These are phyloP conservation scores for Knoxia roxburghii DNA, from an alignment of 257 asterid genomes.

Conservation along the genomic window DNA sequence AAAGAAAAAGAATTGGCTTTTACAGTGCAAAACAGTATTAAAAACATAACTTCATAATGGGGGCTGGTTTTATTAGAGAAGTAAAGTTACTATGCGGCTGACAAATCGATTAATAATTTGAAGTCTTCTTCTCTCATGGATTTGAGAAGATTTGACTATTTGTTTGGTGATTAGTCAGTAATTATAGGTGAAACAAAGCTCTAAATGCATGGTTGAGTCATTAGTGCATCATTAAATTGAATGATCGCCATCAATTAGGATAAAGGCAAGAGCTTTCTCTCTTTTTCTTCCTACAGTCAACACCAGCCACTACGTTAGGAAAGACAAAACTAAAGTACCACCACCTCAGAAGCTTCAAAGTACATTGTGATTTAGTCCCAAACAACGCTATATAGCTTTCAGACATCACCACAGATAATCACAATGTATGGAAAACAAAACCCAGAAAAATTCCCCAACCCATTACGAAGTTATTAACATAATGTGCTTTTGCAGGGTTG, in stretches of 20 bases:
- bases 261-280: conserved; percentile 8
- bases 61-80: too few species aligned
- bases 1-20: too few species aligned
- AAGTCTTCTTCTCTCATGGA: too few species aligned
- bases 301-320: not conserved
- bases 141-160: too few species aligned
- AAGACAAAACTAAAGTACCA: conserved; percentile 25
- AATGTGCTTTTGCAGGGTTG: not conserved
- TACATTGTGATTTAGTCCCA: not conserved
- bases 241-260: not conserved
- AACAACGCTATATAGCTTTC: not conserved
- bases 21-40: too few species aligned
- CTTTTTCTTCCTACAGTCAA: not conserved
- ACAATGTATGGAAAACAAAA: not conserved
- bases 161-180: too few species aligned
- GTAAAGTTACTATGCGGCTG: too few species aligned
- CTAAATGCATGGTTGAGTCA: too few species aligned
- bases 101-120: too few species aligned
- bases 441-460: not conserved
- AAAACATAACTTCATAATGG: too few species aligned
- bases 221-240: not conserved
- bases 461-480: not conserved
- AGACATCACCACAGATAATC: not conserved
- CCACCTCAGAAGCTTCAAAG: conserved; percentile 15
- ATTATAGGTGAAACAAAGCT: not conserved